Percentiles rank a stretch among this genome's conserved stretches.
Conservation (phyloP, 208 protist species). For the Trypanosoma avium region DNA sequence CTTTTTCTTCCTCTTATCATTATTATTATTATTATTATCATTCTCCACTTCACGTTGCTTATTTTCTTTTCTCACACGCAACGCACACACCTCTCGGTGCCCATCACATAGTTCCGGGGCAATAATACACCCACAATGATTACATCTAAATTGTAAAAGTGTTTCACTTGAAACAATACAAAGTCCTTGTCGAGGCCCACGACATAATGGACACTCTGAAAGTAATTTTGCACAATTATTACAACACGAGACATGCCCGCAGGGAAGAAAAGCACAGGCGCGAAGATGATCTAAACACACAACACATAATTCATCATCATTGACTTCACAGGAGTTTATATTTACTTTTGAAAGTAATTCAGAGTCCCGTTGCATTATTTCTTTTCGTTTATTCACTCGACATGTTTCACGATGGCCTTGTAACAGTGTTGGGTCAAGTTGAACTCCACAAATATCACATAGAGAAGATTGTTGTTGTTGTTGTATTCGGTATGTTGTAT, state of each 20-base stretch:
- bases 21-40: too few relatives aligned
- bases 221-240: slow-evolving; percentile 52
- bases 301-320: slow-evolving; percentile 71
- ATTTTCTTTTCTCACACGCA: slow-evolving; percentile 40
- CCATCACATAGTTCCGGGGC: slow-evolving; percentile 77
- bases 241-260: slow-evolving; percentile 82
- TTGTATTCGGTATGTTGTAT: too few relatives aligned
- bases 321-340: not conserved
- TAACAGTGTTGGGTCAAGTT: slow-evolving; percentile 46
- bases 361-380: slow-evolving; percentile 14
- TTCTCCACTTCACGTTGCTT: not conserved
- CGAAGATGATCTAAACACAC: slow-evolving; percentile 64
- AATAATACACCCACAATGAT: slow-evolving; percentile 62
- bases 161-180: slow-evolving; percentile 53
- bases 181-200: slow-evolving; percentile 44
- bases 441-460: slow-evolving; percentile 50
- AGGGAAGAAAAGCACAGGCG: slow-evolving; percentile 83
- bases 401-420: slow-evolving; percentile 67
- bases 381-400: slow-evolving; percentile 32
- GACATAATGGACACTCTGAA: slow-evolving; percentile 77
- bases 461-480: not conserved
- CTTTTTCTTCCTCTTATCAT: too few relatives aligned
- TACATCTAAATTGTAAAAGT: slow-evolving; percentile 66
- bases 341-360: not conserved
- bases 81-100: slow-evolving; percentile 80